These are phyloP conservation scores for Kickxella alabastrina DNA, from an alignment of 192 early-diverging fungal genomes.

Conservation along the genomic window DNA sequence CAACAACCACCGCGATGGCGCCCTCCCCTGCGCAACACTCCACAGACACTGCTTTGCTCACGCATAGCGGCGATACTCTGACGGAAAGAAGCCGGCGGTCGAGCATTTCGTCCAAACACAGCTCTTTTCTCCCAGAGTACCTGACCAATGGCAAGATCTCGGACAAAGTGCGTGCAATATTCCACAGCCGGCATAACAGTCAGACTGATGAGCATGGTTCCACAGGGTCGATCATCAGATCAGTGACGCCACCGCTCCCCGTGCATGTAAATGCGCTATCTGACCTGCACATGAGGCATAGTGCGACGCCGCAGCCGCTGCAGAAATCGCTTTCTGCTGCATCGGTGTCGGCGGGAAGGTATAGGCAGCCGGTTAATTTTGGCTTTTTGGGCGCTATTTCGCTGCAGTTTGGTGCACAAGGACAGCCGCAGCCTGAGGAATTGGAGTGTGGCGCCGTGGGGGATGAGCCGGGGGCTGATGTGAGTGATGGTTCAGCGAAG, in stretches of 20 bases:
- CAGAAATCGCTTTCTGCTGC: background rate
- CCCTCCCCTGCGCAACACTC: too few species aligned
- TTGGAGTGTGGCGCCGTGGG: too few species aligned
- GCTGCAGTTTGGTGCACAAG: too few species aligned
- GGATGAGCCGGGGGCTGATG: too few species aligned
- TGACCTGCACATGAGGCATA: background rate
- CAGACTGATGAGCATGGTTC: background rate
- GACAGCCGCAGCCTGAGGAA: too few species aligned
- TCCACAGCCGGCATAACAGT: conserved; percentile 14
- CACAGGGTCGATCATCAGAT: background rate
- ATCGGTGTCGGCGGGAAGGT: too few species aligned
- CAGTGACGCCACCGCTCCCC: conserved; percentile 11
- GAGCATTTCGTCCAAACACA: conserved; percentile 2
- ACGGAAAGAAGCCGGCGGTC: conserved; percentile 1
- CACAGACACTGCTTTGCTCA: background rate
- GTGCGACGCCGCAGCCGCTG: background rate
- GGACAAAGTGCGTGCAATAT: conserved; percentile 39
- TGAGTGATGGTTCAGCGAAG: too few species aligned
- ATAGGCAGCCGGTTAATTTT: too few species aligned
- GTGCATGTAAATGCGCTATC: too few species aligned
- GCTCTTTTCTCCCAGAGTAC: conserved; percentile 11
- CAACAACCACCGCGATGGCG: background rate
- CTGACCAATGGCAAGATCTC: conserved; percentile 13
- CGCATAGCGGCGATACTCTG: background rate
- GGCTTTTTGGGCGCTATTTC: too few species aligned